Base-by-base conservation (phyloP, 2,329 filamentous ascomycete species). In the Phialophora expanda region DNA sequence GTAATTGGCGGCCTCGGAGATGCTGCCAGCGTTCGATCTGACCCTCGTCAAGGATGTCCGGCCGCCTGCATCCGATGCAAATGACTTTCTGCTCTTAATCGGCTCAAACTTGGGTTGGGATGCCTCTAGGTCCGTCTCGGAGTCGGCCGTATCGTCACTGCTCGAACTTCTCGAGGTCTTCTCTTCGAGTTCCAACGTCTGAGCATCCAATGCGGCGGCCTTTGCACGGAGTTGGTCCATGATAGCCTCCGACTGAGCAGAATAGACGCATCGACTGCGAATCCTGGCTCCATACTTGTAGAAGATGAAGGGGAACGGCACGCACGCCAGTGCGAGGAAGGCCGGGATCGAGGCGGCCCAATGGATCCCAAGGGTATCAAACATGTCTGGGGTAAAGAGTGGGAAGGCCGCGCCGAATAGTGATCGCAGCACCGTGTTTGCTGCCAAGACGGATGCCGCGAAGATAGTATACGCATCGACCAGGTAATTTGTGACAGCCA, bases 331-430 rank as follows among this genome's bases (percentile, higher is more conserved):
- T 0, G 90, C 86, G 3, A 94, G 80, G 78, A 94, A 93, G 0
- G 87, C 91, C 0, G 90, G 90, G 14, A 94, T 80, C 0, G 86
- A 87, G 38, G 84, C 87, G 0, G 89, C 91, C 91, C 90, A 93
- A 78, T 93, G 89, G 63, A 90, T 88, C 56, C 90, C 89, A 2
- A 90, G 81, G 62, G 82, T 78, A 2, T 79, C 54, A 66, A 77
- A 80, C 77, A 80, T 80, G 26, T 78, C 69, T 65, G 71, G 66
- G 6, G 90, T 87, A 75, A 95, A 95, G 1, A 95, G 84, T 0
- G 92, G 92, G 81, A 96, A 95, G 0, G 84, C 88, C 1, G 91
- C 90, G 69, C 90, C 92, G 68, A 89, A 90, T 8, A 93, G 81
- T 0, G 90, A 93, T 71, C 92, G 88, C 44, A 96, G 79, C 74